phyloP scores from a whole-genome alignment of 345 rosid species.

The Lumnitzera racemosa region DNA sequence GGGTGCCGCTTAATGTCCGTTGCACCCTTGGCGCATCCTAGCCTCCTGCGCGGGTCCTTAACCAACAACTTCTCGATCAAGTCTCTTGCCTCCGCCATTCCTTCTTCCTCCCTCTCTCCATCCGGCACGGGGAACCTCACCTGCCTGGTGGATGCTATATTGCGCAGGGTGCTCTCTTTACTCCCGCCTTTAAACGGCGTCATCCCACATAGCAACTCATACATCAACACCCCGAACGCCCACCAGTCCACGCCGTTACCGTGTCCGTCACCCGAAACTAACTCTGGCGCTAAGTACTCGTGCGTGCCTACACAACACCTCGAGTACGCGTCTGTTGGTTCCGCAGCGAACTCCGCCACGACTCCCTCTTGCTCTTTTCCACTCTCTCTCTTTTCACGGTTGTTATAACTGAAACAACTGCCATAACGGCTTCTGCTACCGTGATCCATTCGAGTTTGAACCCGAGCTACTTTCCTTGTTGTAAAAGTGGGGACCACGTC shows the following conservation, averaged over 20 bases:
- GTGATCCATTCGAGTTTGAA: no score
- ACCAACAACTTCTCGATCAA: conserved; percentile 66
- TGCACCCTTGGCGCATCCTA: conserved; percentile 75
- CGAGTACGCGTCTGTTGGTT: conserved; percentile 55
- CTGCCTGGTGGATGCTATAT: conserved; percentile 37
- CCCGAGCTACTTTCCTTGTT: conserved; percentile 9
- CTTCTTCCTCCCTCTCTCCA: conserved; percentile 25
- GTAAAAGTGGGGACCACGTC: conserved; percentile 46
- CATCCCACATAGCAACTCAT: conserved; percentile 64
- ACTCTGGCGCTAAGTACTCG: conserved; percentile 89
- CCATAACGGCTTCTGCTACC: not conserved
- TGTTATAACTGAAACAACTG: conserved; percentile 22
- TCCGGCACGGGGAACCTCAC: conserved; percentile 34
- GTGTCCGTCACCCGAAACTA: conserved; percentile 70
- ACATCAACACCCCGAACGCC: conserved; percentile 74
- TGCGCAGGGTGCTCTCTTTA: conserved; percentile 68
- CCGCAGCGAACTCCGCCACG: conserved; percentile 49
- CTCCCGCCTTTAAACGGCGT: conserved; percentile 79
- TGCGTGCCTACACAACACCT: conserved; percentile 84
- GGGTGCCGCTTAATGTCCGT: conserved; percentile 70
- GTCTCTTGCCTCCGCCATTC: conserved; percentile 50
- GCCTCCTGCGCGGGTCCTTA: conserved; percentile 67
- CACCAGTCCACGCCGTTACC: conserved; percentile 97
- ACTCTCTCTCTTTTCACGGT: not conserved
- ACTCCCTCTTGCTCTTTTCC: conserved; percentile 23